Percentiles rank a stretch among this genome's conserved stretches.
Evolutionary conservation across 2,329 filamentous ascomycete species (phyloP).

Genomic region (Epichloe coenophiala): DNA sequence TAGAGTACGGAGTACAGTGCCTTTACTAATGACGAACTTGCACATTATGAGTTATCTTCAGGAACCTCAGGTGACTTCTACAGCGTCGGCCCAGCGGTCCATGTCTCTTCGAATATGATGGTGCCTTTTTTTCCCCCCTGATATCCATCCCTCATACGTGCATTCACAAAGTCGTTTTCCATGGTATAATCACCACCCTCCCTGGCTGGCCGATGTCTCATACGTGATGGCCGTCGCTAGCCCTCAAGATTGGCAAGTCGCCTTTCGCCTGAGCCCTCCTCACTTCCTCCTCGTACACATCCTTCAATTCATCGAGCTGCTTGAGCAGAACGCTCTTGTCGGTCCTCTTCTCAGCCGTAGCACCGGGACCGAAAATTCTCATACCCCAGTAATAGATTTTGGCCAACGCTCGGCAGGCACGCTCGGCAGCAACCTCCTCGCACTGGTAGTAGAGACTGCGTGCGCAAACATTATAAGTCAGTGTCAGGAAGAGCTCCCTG

Average conservation of each 20-base stretch:
- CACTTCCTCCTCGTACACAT: not conserved
- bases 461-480: not conserved
- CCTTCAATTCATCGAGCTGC: not conserved
- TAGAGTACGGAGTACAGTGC: no score
- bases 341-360: not conserved
- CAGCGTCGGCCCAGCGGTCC: no score
- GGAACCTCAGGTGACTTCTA: not conserved
- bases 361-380: not conserved
- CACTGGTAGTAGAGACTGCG: not conserved
- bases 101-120: no score
- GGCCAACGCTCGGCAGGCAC: not conserved
- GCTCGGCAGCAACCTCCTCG: not conserved
- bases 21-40: no score
- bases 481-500: no score
- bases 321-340: not conserved
- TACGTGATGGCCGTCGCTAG: not conserved
- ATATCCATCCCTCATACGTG: no score
- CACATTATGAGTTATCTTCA: no score
- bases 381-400: not conserved
- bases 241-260: not conserved
- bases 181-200: no score
- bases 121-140: no score
- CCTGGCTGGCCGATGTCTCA: no score
- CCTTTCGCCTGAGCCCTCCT: not conserved
- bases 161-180: no score